These are phyloP conservation scores for Camellia granthamiana DNA, from an alignment of 148 eudicot species.

Conservation along the genomic window DNA sequence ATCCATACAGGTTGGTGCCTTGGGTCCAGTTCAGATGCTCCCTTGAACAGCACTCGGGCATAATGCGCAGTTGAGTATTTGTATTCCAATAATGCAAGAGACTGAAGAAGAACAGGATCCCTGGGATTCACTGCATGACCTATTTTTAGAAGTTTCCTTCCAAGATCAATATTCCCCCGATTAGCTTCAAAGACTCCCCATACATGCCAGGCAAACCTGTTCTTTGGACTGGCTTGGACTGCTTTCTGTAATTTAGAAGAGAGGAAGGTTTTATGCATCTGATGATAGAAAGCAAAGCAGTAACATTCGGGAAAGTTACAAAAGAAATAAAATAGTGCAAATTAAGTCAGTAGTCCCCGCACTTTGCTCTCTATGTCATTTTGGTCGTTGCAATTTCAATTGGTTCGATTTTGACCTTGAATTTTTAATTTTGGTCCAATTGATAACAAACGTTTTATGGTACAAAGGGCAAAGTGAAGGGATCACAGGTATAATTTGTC, in stretches of 20 bases:
- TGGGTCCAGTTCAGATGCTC: conserved; percentile 83
- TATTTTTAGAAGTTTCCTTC: conserved; percentile 71
- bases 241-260: conserved; percentile 56
- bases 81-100: conserved; percentile 81
- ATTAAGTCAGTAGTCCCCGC: too few relatives aligned
- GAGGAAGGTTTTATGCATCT: not conserved
- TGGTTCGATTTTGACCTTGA: too few relatives aligned
- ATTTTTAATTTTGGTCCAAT: too few relatives aligned
- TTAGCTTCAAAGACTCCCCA: conserved; percentile 94
- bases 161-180: conserved; percentile 56
- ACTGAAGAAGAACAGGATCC: conserved; percentile 97
- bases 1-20: conserved; percentile 95
- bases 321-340: not conserved
- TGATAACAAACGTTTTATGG: too few relatives aligned
- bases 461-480: too few relatives aligned
- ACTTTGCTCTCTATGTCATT: too few relatives aligned
- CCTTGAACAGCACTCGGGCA: conserved; percentile 68
- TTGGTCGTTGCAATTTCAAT: too few relatives aligned
- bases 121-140: conserved; percentile 90
- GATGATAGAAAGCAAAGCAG: not conserved
- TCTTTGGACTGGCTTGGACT: conserved; percentile 91
- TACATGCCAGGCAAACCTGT: conserved; percentile 98
- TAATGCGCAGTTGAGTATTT: conserved; percentile 69
- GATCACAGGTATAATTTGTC: too few relatives aligned
- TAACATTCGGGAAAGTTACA: not conserved